Evolutionary conservation across 768 basidiomycete species (phyloP), one percentile per base, ranked within the genome.

Genomic region (Pholiota conissans): DNA sequence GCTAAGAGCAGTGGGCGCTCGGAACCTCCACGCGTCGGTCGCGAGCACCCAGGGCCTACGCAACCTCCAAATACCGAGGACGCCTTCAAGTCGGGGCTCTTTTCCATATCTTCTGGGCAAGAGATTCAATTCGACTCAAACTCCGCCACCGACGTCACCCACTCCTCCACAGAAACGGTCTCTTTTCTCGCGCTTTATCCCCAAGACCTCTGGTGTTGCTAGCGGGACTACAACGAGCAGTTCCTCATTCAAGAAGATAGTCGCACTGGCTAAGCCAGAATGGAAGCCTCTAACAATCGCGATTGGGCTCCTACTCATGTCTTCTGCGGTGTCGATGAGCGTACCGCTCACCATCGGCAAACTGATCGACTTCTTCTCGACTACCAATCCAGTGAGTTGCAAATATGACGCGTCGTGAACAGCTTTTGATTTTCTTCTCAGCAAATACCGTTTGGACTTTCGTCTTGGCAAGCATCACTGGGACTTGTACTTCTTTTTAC

Each of bases 271-370:
- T 0, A 86, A 76, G 65, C 90, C 93, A 0, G 96, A 98, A 74
- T 79, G 78, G 65, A 91, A 85, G 61, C 86, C 91, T 1, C 78
- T 97, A 8, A 67, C 82, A 0, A 79, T 86, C 40, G 95, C 95
- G 6, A 77, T 95, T 46, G 90, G 89, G 0, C 73, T 96, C 61
- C 79, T 98, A 7, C 71, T 95, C 14, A 79, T 93, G n/a, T 96
- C 95, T 0, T 93, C 93, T 8, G 77, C 89, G 2, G 91, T 99
- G 20, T 91, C 93, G 3, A 90, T 98, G 87, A 90, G 89, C 61
- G 83, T 98, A 11, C 96, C 96, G 0, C 85, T 97, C 64, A 94
- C 94, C 1, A 88, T 98, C 65, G 96, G 96, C 9, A 91, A 86
- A 69, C 77, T 98, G 51, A 97, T 99, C 60, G 95, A 98, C 74